These are phyloP conservation scores for Miscanthus sacchariflorus DNA, from an alignment of 202 grass and related monocot genomes.

Conservation along the genomic window DNA sequence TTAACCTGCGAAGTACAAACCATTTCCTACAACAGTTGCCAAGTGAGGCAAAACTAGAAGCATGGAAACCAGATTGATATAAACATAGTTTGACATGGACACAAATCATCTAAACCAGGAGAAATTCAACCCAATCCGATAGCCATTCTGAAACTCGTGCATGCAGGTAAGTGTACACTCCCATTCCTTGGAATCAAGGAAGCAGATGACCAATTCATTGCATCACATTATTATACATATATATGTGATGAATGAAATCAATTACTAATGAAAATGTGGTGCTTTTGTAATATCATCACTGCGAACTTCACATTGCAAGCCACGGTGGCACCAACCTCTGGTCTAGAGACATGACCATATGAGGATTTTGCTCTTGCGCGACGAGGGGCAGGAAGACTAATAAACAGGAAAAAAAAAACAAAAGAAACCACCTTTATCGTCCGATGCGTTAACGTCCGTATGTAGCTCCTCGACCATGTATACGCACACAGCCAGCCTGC, in stretches of 20 bases:
- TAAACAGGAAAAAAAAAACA: background rate
- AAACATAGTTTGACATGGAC: background rate
- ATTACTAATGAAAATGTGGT: background rate
- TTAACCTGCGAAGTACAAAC: background rate
- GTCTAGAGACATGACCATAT: background rate
- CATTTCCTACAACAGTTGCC: background rate
- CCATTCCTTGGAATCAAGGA: background rate
- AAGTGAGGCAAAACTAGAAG: background rate
- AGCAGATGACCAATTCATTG: background rate
- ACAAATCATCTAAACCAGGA: background rate
- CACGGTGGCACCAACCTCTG: background rate
- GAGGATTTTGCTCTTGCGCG: background rate
- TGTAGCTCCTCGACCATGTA: constrained; percentile 27
- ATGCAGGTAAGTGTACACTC: background rate
- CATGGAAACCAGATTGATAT: background rate
- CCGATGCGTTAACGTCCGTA: background rate
- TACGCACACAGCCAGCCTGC: background rate
- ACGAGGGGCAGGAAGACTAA: background rate
- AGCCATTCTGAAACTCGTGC: background rate
- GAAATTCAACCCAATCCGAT: background rate
- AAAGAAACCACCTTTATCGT: background rate
- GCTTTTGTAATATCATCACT: background rate
- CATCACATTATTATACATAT: background rate
- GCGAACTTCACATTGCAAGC: background rate
- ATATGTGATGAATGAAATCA: background rate